Percentiles rank a stretch among this genome's conserved stretches.
phyloP scores from a whole-genome alignment of 2,329 filamentous ascomycete species.

The Sporothrix sp. region DNA sequence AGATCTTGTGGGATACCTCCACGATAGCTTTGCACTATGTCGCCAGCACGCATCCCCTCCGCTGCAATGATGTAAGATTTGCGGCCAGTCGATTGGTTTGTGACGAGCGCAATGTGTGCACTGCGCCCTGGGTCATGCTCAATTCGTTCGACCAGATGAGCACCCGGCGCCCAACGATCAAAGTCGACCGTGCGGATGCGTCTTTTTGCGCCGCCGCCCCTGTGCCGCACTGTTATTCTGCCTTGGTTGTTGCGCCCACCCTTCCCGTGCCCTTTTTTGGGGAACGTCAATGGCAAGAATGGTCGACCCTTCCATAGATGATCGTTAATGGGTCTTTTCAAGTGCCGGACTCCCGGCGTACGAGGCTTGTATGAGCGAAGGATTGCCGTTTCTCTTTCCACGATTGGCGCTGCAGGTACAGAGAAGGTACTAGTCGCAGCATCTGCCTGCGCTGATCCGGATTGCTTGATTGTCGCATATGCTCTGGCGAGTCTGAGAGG shows the following conservation, averaged over 20 bases:
- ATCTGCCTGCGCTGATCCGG: slow-evolving; percentile 7
- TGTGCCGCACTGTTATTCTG: slow-evolving; percentile 78
- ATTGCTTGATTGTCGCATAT: slow-evolving; percentile 18
- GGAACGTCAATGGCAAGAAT: slow-evolving; percentile 70
- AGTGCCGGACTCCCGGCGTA: slow-evolving; percentile 84
- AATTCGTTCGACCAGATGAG: slow-evolving; percentile 83
- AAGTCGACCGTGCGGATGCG: slow-evolving; percentile 92
- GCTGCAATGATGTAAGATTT: slow-evolving; percentile 93
- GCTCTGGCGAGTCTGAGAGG: slow-evolving; percentile 16
- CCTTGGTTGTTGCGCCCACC: slow-evolving; percentile 88
- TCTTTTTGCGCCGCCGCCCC: slow-evolving; percentile 83
- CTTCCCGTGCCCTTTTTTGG: slow-evolving; percentile 86
- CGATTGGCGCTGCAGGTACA: not conserved
- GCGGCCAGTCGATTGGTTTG: slow-evolving; percentile 59
- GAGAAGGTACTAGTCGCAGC: not conserved
- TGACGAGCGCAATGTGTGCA: slow-evolving; percentile 84
- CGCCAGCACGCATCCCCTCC: slow-evolving; percentile 85
- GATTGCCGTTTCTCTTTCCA: slow-evolving; percentile 31
- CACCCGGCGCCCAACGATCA: slow-evolving; percentile 63
- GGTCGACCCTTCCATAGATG: slow-evolving; percentile 94
- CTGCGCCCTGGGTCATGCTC: slow-evolving; percentile 92
- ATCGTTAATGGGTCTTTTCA: slow-evolving; percentile 87
- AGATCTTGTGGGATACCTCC: slow-evolving; percentile 80
- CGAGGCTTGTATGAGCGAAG: slow-evolving; percentile 86
- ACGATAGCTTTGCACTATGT: slow-evolving; percentile 85